phyloP scores from a whole-genome alignment of 179 eudicot genomes.

The Sideroxylon spinosum region DNA sequence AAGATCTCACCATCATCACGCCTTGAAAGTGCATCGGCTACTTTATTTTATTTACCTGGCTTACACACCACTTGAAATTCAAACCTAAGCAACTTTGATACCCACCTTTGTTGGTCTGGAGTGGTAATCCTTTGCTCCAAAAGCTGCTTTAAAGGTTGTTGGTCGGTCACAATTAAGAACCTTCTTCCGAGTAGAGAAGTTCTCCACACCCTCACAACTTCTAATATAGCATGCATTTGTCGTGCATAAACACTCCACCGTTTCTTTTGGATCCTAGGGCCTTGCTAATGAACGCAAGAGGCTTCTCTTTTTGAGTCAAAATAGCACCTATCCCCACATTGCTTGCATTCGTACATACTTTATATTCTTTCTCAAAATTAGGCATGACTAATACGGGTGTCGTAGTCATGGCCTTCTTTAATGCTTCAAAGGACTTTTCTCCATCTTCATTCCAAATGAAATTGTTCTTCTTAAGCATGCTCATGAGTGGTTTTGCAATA shows the following conservation, averaged over 20 bases:
- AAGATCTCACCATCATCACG: too few relatives aligned
- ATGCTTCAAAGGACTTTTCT: background rate
- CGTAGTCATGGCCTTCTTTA: background rate
- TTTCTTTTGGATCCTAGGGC: background rate
- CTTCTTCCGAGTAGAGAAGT: background rate
- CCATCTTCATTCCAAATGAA: background rate
- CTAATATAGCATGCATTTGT: background rate
- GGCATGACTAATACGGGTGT: background rate
- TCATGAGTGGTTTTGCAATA: background rate
- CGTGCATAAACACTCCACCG: background rate
- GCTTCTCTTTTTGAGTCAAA: background rate
- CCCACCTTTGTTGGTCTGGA: background rate
- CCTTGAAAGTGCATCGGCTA: background rate
- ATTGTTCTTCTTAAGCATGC: background rate
- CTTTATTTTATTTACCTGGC: background rate
- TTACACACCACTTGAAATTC: background rate
- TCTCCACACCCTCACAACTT: background rate
- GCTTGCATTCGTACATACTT: background rate
- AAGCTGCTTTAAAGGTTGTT: background rate
- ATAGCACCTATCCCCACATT: background rate
- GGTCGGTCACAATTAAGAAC: background rate
- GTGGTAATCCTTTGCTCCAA: background rate
- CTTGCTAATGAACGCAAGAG: background rate
- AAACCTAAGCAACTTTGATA: background rate
- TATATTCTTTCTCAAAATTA: background rate